Base-by-base conservation (phyloP, 1,284 basidiomycete species). In the Afroboletus lepidellus region DNA sequence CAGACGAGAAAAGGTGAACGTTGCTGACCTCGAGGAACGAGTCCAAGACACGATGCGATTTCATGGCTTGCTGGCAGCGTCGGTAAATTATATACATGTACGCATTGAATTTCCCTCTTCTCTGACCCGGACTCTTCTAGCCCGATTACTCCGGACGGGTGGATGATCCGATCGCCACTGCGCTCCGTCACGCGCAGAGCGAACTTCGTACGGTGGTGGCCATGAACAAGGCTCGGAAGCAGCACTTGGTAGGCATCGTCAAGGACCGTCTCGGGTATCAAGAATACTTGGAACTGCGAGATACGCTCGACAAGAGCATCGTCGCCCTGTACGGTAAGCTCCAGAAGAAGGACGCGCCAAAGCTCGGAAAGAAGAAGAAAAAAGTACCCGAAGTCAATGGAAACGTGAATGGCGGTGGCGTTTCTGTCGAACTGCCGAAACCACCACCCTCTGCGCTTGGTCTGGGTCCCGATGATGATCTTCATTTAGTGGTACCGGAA, bases 131-230 rank as follows among this genome's bases (percentile, higher is more conserved):
- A 50, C 55, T 55, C 18, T 49, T 54, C 25, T 60, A 94, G 90
- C 87, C 87, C 50, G 86, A 94, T 66, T 90, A 83, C 61, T 75
- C 83, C 2, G 78, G 84, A 41, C 83, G 87, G 47, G 87, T 93
- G 39, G 95, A 98, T 64, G 95, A 98, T 69, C 94, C 95, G 46
- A 91, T 98, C 53, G 89, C 94, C 3, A 86, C 90, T 3, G 90
- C 93, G 1, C 80, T 98, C 2, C 87, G 96, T 1, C 85, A 91
- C 54, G 91, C 92, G 27, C 95, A 98, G 69, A 76, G 79, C n/a
- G 83, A 91, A 58, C 78, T 98, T 4, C 82, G 87, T 6, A 76
- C 74, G 7, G 90, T 97, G 50, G 77, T 89, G 2, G 79, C 84
- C 8, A 78, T 84, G 54, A 98, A 98, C 75, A 92, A 92, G 62